Percentiles rank a stretch among this genome's conserved stretches.
phyloP scores from a whole-genome alignment of 768 basidiomycete genomes.

The Pisolithus sp. region DNA sequence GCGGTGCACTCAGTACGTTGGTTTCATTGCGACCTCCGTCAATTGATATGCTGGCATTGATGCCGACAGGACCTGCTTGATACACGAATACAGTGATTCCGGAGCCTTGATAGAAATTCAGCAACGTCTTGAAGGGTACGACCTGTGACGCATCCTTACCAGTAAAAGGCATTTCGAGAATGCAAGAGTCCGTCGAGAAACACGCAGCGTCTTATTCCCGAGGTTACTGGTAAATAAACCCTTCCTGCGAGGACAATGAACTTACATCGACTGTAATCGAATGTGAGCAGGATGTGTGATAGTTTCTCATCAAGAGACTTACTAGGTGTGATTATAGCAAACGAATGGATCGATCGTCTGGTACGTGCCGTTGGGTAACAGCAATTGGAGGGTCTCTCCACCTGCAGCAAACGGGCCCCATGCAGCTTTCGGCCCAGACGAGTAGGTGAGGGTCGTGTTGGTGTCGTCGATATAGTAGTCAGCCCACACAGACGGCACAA shows the following conservation, averaged over 20 bases:
- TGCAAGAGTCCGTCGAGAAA: slow-evolving; percentile 11
- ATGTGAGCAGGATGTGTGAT: not conserved
- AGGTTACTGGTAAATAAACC: not conserved
- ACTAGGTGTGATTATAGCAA: slow-evolving; percentile 24
- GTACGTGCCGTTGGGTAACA: slow-evolving; percentile 17
- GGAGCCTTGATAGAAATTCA: slow-evolving; percentile 8
- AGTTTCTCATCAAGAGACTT: not conserved
- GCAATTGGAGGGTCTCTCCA: slow-evolving; percentile 6
- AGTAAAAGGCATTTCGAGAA: slow-evolving; percentile 18
- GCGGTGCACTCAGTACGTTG: slow-evolving; percentile 13
- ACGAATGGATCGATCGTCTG: slow-evolving; percentile 14
- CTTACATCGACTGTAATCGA: slow-evolving; percentile 15
- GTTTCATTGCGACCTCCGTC: slow-evolving; percentile 9
- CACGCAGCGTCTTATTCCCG: slow-evolving; percentile 14
- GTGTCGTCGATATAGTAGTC: slow-evolving; percentile 23
- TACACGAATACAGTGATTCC: slow-evolving; percentile 19
- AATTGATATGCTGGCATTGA: slow-evolving; percentile 16
- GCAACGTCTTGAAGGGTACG: not conserved
- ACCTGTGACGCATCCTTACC: slow-evolving; percentile 5
- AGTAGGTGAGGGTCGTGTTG: slow-evolving; percentile 15
- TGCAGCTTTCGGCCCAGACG: slow-evolving; percentile 18
- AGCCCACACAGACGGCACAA: slow-evolving; percentile 6
- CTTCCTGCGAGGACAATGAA: not conserved
- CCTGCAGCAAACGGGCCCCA: slow-evolving; percentile 16
- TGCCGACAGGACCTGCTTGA: slow-evolving; percentile 20